Percentiles rank a stretch among this genome's conserved stretches.
These are phyloP conservation scores for Tylopilus sp. DNA, from an alignment of 1,284 basidiomycete genomes.

Conservation along the genomic window DNA sequence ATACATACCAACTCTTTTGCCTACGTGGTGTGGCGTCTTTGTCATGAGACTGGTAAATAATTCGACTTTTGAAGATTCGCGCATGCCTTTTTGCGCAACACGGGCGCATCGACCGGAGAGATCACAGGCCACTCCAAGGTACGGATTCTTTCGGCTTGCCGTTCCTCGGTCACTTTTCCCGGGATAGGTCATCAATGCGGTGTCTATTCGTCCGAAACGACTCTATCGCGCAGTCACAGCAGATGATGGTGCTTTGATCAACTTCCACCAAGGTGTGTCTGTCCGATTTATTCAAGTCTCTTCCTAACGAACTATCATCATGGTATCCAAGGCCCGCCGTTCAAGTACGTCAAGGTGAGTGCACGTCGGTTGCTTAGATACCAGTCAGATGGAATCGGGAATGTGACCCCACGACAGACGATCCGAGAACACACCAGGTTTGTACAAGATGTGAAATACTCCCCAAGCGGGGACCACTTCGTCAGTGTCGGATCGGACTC, in stretches of 20 bases:
- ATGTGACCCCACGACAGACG: conserved; percentile 54
- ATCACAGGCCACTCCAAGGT: conserved; percentile 95
- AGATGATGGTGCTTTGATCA: conserved; percentile 85
- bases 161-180: not conserved
- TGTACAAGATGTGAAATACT: conserved; percentile 92
- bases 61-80: conserved; percentile 70
- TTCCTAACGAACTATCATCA: conserved; percentile 1
- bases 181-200: conserved; percentile 83
- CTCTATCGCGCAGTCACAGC: conserved; percentile 94
- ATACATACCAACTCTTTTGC: not conserved
- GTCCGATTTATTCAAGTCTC: not conserved
- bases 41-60: not conserved
- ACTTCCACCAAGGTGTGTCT: conserved; percentile 79
- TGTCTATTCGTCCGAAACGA: conserved; percentile 90
- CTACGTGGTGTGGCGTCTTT: too few species aligned
- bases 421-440: conserved; percentile 94
- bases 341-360: conserved; percentile 87
- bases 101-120: conserved; percentile 92
- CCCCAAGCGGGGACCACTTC: conserved; percentile 86
- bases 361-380: conserved; percentile 6
- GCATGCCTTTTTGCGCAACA: conserved; percentile 89
- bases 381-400: not conserved
- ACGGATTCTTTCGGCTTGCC: conserved; percentile 3
- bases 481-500: conserved; percentile 93
- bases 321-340: conserved; percentile 73